Conservation (phyloP, 768 basidiomycete species). For the Leccinum ochraceum region DNA sequence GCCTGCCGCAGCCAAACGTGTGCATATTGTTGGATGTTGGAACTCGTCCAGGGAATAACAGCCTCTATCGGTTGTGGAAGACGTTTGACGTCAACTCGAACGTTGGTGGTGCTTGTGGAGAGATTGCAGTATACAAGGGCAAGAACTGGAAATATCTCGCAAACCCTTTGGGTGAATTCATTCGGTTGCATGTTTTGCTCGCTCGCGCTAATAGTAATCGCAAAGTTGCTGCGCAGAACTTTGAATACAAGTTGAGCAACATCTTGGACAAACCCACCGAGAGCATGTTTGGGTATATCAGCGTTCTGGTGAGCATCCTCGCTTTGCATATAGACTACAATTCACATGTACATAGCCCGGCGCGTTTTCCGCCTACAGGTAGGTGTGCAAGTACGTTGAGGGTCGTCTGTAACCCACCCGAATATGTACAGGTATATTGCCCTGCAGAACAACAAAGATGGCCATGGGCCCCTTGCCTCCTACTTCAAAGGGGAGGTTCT, state of each 20-base stretch:
- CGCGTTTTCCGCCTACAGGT: constrained; percentile 90
- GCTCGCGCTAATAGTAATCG: not conserved
- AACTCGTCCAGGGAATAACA: constrained; percentile 84
- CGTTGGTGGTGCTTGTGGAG: constrained; percentile 96
- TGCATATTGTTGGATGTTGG: constrained; percentile 94
- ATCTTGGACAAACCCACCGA: constrained; percentile 91
- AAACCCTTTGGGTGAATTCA: constrained; percentile 76
- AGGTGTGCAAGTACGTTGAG: constrained; percentile 2
- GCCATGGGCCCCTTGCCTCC: constrained; percentile 86
- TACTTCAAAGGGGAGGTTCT: constrained; percentile 97
- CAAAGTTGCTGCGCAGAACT: constrained; percentile 92
- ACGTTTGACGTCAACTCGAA: constrained; percentile 90
- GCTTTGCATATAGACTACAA: not conserved
- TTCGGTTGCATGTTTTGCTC: not conserved
- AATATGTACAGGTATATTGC: constrained; percentile 66
- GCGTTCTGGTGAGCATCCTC: constrained; percentile 65
- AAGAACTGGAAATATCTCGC: constrained; percentile 78
- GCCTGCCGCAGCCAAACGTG: constrained; percentile 68
- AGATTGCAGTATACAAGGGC: constrained; percentile 92
- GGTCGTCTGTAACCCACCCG: constrained; percentile 4
- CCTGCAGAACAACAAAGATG: constrained; percentile 78
- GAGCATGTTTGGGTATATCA: constrained; percentile 93
- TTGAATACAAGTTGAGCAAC: constrained; percentile 91
- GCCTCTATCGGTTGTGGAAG: constrained; percentile 95
- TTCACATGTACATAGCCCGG: constrained; percentile 59